Evolutionary conservation across 208 protist genomes (phyloP).

Genomic region (Willaertia magna): DNA sequence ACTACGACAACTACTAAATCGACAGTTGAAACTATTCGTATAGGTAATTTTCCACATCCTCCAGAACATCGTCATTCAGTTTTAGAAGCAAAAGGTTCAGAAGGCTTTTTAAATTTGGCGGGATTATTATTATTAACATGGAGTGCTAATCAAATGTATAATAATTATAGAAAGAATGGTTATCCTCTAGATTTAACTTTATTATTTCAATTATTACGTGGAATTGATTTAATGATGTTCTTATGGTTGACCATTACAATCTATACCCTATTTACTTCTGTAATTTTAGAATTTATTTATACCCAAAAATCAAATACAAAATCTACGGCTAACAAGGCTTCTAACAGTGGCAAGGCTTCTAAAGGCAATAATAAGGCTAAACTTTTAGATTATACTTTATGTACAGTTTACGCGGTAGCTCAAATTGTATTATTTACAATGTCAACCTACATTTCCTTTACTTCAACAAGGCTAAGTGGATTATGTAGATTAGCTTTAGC

Average conservation of each 20-base stretch:
- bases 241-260: no score
- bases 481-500: neutral
- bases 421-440: neutral
- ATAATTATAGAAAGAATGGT: neutral
- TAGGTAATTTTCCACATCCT: neutral
- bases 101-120: neutral
- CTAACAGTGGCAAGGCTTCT: no score
- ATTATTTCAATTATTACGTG: neutral
- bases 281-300: no score
- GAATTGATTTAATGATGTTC: neutral
- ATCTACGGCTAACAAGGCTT: no score
- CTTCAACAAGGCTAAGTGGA: neutral
- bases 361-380: neutral
- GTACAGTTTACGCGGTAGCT: neutral
- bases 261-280: no score
- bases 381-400: neutral
- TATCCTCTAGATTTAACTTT: neutral
- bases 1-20: no score
- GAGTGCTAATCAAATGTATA: neutral
- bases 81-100: neutral
- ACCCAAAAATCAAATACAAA: no score
- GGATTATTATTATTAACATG: neutral
- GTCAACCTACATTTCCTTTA: neutral
- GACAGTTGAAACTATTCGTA: no score
- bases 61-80: neutral